A percentile compares a stretch with the other conserved stretches of the same genome.
These are phyloP conservation scores for Oryza rufipogon DNA, from an alignment of 176 grass and related monocot species.

Conservation along the genomic window DNA sequence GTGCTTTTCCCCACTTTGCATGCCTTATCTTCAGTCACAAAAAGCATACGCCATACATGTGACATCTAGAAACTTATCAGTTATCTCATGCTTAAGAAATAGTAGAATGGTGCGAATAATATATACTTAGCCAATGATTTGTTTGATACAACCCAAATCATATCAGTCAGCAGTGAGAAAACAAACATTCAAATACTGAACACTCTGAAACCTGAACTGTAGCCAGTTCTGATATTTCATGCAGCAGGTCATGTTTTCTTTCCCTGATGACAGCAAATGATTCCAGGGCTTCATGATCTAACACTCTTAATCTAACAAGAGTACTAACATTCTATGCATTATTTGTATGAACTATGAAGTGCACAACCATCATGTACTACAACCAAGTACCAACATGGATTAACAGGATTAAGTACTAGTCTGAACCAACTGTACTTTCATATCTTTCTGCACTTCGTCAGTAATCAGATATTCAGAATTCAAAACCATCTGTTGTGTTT, in stretches of 20 bases:
- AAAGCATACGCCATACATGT: not conserved
- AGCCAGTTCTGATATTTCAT: not conserved
- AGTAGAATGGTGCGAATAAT: not conserved
- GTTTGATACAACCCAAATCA: not conserved
- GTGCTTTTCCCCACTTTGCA: slow-evolving; percentile 13
- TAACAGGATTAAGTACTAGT: not conserved
- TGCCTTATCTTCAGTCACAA: slow-evolving; percentile 41
- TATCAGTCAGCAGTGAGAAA: not conserved
- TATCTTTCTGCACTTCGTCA: not conserved
- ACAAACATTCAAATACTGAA: not conserved
- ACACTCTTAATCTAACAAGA: not conserved
- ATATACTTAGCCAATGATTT: not conserved
- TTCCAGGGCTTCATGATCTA: not conserved
- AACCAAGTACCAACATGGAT: not conserved
- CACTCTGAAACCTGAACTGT: not conserved
- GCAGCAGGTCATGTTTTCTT: not conserved
- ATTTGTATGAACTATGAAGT: not conserved
- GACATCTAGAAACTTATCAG: not conserved
- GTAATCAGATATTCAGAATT: not conserved
- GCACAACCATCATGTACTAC: not conserved
- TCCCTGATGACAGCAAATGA: not conserved
- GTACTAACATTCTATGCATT: not conserved
- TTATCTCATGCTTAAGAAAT: not conserved
- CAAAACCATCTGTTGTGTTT: not conserved
- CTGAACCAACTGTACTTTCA: not conserved